Base-by-base conservation (phyloP, 768 basidiomycete species). In the Lanmaoa pseudosensibilis region DNA sequence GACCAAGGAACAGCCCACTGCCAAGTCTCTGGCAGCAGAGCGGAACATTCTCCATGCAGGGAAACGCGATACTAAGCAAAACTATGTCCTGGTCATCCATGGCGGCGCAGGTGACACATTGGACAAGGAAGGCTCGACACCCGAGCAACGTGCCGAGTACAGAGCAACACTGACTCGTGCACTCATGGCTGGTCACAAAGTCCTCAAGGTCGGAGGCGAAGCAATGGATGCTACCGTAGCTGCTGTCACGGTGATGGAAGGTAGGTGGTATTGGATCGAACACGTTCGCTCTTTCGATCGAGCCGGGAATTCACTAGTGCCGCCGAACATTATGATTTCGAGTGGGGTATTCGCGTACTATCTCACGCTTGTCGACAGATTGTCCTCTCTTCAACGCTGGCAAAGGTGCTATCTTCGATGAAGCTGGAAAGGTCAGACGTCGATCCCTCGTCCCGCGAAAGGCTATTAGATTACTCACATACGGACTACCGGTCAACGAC, bases 201-300 rank as follows among this genome's bases (percentile, higher is more conserved):
- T 91, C n/a, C 80, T 94, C 41, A 74, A 69, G 38, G 70, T 77
- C 4, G 88, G 87, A 16, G 91, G 90, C 0, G 88, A 90, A 66
- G 90, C 91, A 5, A 84, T 94, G 80, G 90, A 93, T 67, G 90
- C 92, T n/a, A 83, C 79, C 6, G 85, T 88, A 4, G 86, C 88
- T 11, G 89, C 91, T 0, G 91, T 91, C 9, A 75, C 82, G 0
- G 69, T 77, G 18, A 74, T 94, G 80, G 91, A 93, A 80, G 86
- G 89, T 85, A 40, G 33, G 73, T 59, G 37, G 3, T 16, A 8
- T n/a, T 15, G 13, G 12, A 19, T 47, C 3, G 33, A 23, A 48
- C 1, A 15, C 15, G 15, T 21, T 15, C 33, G 10, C 15, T 9
- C 27, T 23, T 52, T 43, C 16, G 16, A 13, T 36, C 19, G 15